These are phyloP conservation scores for Datura wrightii DNA, from an alignment of 257 asterid genomes.

Conservation along the genomic window DNA sequence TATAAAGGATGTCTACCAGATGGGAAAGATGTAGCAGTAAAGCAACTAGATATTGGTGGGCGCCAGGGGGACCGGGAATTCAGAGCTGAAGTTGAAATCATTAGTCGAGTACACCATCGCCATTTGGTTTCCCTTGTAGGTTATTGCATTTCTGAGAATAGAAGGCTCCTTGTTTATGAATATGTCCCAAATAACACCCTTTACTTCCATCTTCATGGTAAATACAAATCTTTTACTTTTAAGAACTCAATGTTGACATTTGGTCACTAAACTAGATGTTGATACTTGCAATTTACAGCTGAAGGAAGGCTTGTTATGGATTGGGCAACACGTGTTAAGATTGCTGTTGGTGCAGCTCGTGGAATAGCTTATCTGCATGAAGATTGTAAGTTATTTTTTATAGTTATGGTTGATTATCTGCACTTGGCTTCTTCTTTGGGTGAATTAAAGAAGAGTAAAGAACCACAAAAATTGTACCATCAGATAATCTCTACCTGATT, in stretches of 20 bases:
- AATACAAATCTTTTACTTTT: conserved; percentile 19
- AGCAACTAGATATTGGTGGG: conserved; percentile 77
- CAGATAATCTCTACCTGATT: neutral
- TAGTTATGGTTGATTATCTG: neutral
- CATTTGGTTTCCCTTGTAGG: conserved; percentile 98
- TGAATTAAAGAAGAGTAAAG: neutral
- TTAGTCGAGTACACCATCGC: conserved; percentile 93
- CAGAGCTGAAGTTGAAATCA: conserved; percentile 94
- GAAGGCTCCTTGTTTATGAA: conserved; percentile 86
- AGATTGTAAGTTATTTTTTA: conserved; percentile 68
- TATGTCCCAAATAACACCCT: conserved; percentile 84
- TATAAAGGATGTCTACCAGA: conserved; percentile 78
- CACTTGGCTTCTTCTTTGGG: neutral
- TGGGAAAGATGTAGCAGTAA: conserved; percentile 90
- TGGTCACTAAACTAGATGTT: conserved; percentile 29
- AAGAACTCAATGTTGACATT: neutral
- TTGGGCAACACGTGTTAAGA: conserved; percentile 82
- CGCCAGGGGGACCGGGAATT: conserved; percentile 96
- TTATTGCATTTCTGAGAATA: conserved; percentile 81
- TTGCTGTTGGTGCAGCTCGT: conserved; percentile 97
- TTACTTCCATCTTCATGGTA: conserved; percentile 98
- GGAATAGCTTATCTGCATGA: conserved; percentile 98
- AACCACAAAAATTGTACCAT: neutral
- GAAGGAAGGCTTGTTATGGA: conserved; percentile 71
- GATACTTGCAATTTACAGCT: conserved; percentile 49